A percentile compares a stretch with the other conserved stretches of the same genome.
Evolutionary conservation across 164 flowering plant genomes (phyloP).

Genomic region (Vitis amurensis): DNA sequence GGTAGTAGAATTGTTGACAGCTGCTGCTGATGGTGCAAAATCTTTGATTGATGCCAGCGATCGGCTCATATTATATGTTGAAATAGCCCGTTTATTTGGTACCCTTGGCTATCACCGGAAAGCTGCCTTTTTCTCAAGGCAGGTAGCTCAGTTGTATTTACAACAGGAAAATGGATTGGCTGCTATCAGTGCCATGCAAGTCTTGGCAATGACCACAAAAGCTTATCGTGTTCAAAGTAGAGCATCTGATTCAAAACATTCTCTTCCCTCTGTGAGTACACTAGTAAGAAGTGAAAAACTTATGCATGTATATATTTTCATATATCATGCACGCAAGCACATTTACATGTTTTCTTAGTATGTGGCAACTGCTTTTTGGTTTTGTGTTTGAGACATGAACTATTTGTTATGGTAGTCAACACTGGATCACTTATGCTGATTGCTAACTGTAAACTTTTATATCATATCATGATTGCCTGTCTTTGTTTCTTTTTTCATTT

Average conservation of each 20-base stretch:
- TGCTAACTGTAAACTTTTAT: no score
- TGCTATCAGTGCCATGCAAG: slow-evolving; percentile 98
- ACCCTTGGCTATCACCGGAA: slow-evolving; percentile 89
- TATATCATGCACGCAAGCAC: no score
- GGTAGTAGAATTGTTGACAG: slow-evolving; percentile 82
- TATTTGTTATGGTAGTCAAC: no score
- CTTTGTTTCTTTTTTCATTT: no score
- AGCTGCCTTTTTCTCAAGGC: slow-evolving; percentile 98
- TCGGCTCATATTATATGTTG: slow-evolving; percentile 78
- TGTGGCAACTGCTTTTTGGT: no score
- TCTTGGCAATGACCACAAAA: slow-evolving; percentile 89
- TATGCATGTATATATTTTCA: neutral
- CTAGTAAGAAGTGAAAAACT: neutral
- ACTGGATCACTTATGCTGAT: no score
- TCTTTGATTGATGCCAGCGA: slow-evolving; percentile 97
- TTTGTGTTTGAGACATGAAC: no score
- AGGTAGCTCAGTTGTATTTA: slow-evolving; percentile 93
- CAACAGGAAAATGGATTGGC: slow-evolving; percentile 88
- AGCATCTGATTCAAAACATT: slow-evolving; percentile 52
- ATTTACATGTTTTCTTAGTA: no score
- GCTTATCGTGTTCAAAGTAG: slow-evolving; percentile 96
- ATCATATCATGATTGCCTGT: no score
- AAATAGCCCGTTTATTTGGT: slow-evolving; percentile 95
- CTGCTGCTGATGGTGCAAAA: slow-evolving; percentile 98
- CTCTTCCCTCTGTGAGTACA: slow-evolving; percentile 53